Evolutionary conservation across 2,329 filamentous ascomycete genomes (phyloP).

Genomic region (Penicillium sp.): DNA sequence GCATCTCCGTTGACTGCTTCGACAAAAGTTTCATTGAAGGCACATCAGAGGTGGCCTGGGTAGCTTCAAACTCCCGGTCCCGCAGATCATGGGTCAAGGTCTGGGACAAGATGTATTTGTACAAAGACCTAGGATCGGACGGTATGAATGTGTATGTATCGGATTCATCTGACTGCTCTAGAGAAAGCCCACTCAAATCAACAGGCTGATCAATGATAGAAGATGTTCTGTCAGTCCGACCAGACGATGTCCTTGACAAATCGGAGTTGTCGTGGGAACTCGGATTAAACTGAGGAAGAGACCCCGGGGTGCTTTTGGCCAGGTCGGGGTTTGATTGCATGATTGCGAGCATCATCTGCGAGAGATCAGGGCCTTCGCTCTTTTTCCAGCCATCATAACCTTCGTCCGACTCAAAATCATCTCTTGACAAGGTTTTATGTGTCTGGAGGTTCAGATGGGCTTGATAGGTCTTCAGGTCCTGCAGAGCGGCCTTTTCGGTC

Average conservation of each 20-base stretch:
- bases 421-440: constrained; percentile 70
- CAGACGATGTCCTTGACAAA: constrained; percentile 48
- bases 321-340: constrained; percentile 82
- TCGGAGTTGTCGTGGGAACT: constrained; percentile 44
- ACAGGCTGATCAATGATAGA: constrained; percentile 67
- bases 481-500: constrained; percentile 88
- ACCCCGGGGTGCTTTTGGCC: constrained; percentile 68
- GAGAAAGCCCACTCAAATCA: constrained; percentile 58
- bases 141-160: constrained; percentile 86
- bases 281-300: constrained; percentile 59
- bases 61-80: constrained; percentile 54
- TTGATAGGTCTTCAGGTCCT: constrained; percentile 92
- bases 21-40: constrained; percentile 61
- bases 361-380: constrained; percentile 80
- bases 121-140: constrained; percentile 75
- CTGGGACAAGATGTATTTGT: constrained; percentile 77
- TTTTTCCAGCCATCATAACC: constrained; percentile 89
- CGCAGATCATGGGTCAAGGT: constrained; percentile 65
- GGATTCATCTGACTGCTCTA: constrained; percentile 50
- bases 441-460: constrained; percentile 80
- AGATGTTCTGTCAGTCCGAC: constrained; percentile 48
- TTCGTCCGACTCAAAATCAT: constrained; percentile 89
- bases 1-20: constrained; percentile 74
- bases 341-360: constrained; percentile 90
- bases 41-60: constrained; percentile 49